Conservation (phyloP, 2,329 filamentous ascomycete species). For the Calonectria ilicicola region DNA sequence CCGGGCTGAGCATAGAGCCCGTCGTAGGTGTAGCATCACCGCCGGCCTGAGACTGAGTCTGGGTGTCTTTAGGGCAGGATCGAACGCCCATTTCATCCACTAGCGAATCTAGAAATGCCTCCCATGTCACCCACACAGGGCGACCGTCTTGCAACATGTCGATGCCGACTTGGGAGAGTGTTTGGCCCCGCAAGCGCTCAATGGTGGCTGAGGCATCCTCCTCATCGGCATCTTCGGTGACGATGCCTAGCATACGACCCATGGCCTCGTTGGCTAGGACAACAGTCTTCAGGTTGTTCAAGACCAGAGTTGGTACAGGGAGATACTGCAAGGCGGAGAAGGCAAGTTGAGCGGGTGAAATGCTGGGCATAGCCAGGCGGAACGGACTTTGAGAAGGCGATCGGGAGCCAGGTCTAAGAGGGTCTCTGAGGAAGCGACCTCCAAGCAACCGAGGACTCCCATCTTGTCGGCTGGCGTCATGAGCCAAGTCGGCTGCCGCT, state of each 20-base stretch:
- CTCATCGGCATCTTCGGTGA: conserved; percentile 54
- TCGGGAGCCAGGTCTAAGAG: conserved; percentile 41
- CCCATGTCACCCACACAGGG: conserved; percentile 70
- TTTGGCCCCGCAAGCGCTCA: conserved; percentile 73
- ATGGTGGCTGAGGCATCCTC: conserved; percentile 59
- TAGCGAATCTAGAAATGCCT: conserved; percentile 68
- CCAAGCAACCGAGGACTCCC: conserved; percentile 42
- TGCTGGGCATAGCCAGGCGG: conserved; percentile 58
- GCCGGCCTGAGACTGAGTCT: conserved; percentile 31
- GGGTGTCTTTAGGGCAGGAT: conserved; percentile 37
- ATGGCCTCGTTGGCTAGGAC: conserved; percentile 82
- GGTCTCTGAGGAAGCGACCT: conserved; percentile 52
- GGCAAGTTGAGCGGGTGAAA: conserved; percentile 67
- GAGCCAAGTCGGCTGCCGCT: conserved; percentile 31
- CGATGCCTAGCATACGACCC: conserved; percentile 74
- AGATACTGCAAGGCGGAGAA: conserved; percentile 80
- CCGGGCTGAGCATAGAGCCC: conserved; percentile 40
- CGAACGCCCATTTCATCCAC: conserved; percentile 55
- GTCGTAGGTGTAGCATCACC: conserved; percentile 54
- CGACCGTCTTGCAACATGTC: conserved; percentile 78
- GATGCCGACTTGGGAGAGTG: conserved; percentile 77
- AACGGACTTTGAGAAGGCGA: conserved; percentile 53
- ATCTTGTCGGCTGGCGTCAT: conserved; percentile 34
- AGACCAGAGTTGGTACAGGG: conserved; percentile 77
- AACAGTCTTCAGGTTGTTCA: conserved; percentile 77